These are phyloP conservation scores for Hirschfeldia incana DNA, from an alignment of 345 rosid genomes.

Conservation along the genomic window DNA sequence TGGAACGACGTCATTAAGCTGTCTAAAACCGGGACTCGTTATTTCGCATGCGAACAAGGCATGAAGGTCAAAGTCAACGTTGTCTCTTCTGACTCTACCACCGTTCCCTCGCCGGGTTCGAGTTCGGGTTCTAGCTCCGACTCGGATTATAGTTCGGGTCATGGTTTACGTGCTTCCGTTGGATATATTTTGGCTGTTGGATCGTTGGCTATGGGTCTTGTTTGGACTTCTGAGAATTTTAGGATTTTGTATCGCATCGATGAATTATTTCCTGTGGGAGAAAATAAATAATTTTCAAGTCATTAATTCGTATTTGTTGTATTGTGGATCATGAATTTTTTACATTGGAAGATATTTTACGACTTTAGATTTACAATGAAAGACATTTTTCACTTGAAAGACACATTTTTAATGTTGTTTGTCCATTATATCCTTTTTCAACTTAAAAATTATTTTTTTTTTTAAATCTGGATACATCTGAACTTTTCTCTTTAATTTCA, in stretches of 20 bases:
- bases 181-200: slow-evolving; percentile 26
- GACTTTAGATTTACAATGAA: no score
- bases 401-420: no score
- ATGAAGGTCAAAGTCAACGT: slow-evolving; percentile 81
- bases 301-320: slow-evolving; percentile 9
- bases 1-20: slow-evolving; percentile 77
- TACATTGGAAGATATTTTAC: no score
- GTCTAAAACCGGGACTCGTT: slow-evolving; percentile 65
- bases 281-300: slow-evolving; percentile 2
- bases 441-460: no score
- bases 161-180: slow-evolving; percentile 21
- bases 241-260: neutral
- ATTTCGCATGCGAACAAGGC: slow-evolving; percentile 80
- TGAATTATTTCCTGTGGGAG: neutral
- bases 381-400: no score
- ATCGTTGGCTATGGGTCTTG: slow-evolving; percentile 19
- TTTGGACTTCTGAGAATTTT: slow-evolving; percentile 22
- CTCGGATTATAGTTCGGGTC: slow-evolving; percentile 13
- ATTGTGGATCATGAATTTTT: neutral
- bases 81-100: slow-evolving; percentile 48
- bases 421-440: no score
- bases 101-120: slow-evolving; percentile 20
- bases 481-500: no score
- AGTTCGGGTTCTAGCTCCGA: slow-evolving; percentile 3
- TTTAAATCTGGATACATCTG: no score